Evolutionary conservation across 202 grass and related monocot genomes (phyloP).

Genomic region (Dendrocalamus latiflorus): DNA sequence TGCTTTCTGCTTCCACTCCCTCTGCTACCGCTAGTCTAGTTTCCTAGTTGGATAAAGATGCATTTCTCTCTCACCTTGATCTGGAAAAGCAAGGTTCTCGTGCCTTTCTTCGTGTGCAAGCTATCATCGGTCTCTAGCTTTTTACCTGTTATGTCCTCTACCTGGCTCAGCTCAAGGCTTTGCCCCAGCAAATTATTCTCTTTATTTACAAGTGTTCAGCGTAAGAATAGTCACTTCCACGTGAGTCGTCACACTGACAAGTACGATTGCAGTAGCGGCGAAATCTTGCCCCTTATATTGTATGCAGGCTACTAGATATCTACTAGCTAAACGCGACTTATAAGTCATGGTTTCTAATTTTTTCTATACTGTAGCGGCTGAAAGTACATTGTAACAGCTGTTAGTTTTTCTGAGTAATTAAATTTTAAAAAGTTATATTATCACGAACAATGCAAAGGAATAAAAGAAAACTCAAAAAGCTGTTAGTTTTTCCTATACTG

Average conservation of each 20-base stretch:
- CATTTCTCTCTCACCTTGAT: slow-evolving; percentile 32
- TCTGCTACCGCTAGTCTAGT: not conserved
- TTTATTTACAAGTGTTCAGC: not conserved
- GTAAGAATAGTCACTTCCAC: not conserved
- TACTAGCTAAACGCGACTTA: no score
- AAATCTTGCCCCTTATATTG: not conserved
- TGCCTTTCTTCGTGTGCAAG: slow-evolving; percentile 51
- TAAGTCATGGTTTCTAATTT: no score
- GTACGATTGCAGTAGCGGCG: not conserved
- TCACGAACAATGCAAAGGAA: no score
- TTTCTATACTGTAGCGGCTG: no score
- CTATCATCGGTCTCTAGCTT: slow-evolving; percentile 6
- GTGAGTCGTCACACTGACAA: not conserved
- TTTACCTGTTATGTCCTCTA: not conserved
- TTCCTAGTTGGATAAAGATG: slow-evolving; percentile 35
- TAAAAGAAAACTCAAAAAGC: no score
- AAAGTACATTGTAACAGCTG: no score
- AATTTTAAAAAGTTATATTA: no score
- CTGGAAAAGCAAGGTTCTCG: slow-evolving; percentile 26
- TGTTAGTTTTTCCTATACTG: no score
- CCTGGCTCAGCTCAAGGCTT: not conserved
- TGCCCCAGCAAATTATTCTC: not conserved
- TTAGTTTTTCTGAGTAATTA: no score
- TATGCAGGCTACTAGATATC: not conserved
- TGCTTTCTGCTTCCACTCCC: slow-evolving; percentile 7